phyloP scores from a whole-genome alignment of 177 flowering plant genomes.

The Vitis hybrid region DNA sequence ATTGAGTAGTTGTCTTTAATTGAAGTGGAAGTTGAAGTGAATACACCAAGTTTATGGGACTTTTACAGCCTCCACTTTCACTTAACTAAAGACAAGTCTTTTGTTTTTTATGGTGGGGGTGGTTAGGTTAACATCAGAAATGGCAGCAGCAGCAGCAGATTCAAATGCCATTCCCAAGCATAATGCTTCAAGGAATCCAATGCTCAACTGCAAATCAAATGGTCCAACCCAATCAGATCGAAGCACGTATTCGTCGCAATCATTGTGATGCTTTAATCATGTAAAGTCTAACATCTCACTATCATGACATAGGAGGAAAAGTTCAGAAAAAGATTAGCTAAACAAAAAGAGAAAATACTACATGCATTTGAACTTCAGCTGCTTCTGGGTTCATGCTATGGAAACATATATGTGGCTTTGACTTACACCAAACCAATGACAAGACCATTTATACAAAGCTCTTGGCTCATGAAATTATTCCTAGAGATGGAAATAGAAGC shows the following conservation, averaged over 20 bases:
- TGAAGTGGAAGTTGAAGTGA: no score
- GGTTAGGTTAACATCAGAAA: background rate
- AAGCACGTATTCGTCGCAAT: background rate
- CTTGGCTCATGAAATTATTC: no score
- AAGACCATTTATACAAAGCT: no score
- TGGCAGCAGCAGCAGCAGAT: background rate
- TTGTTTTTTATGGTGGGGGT: background rate
- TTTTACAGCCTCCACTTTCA: no score
- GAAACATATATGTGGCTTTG: no score
- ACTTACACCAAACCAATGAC: no score
- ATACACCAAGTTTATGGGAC: no score
- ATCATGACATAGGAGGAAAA: background rate
- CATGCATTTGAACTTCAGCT: background rate
- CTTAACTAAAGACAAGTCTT: no score
- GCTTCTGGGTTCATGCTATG: no score
- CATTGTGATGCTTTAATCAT: conserved; percentile 5
- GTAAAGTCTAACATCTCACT: background rate
- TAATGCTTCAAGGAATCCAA: conserved; percentile 8
- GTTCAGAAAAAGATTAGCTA: background rate
- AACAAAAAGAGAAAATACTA: background rate
- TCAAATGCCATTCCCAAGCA: background rate
- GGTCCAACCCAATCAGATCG: background rate
- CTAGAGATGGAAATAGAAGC: no score
- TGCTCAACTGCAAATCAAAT: background rate
- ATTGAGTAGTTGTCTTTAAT: no score